A percentile compares a stretch with the other conserved stretches of the same genome.
These are phyloP conservation scores for Cinnamomum micranthum DNA, from an alignment of 164 flowering plant species.

Conservation along the genomic window DNA sequence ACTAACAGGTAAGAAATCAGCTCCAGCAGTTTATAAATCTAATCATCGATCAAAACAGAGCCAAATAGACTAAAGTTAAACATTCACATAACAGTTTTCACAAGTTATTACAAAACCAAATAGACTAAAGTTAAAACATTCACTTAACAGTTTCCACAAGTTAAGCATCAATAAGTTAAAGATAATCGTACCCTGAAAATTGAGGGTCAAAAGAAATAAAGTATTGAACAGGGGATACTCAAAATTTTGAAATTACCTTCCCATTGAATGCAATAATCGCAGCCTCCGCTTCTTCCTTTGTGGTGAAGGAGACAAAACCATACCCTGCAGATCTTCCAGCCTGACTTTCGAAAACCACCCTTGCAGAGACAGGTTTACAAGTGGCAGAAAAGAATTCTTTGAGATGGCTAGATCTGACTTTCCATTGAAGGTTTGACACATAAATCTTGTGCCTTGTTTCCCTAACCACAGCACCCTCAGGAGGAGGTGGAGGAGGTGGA, in stretches of 20 bases:
- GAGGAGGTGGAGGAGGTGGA: conserved; percentile 49
- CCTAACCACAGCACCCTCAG: conserved; percentile 14
- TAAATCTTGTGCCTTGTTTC: conserved; percentile 71
- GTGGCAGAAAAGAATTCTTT: conserved; percentile 58
- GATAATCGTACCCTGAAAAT: too few species aligned
- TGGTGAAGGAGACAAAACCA: conserved; percentile 81
- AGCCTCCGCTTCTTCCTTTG: conserved; percentile 82
- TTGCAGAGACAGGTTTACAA: conserved; percentile 56
- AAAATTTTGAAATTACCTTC: conserved; percentile 46
- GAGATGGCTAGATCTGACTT: conserved; percentile 67
- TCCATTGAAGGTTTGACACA: conserved; percentile 86
- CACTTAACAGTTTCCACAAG: background rate
- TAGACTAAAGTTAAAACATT: too few species aligned
- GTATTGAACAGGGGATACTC: background rate
- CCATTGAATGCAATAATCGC: conserved; percentile 70
- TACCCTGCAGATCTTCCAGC: conserved; percentile 74
- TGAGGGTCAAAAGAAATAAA: background rate
- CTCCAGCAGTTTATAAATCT: too few species aligned
- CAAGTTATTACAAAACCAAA: background rate
- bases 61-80: too few species aligned
- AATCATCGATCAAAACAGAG: too few species aligned
- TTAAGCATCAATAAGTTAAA: background rate
- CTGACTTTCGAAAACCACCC: conserved; percentile 67
- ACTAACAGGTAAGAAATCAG: too few species aligned
- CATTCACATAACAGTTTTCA: background rate